Base-by-base conservation (phyloP, 495 filamentous ascomycete genomes). In the Podospora appendiculata region DNA sequence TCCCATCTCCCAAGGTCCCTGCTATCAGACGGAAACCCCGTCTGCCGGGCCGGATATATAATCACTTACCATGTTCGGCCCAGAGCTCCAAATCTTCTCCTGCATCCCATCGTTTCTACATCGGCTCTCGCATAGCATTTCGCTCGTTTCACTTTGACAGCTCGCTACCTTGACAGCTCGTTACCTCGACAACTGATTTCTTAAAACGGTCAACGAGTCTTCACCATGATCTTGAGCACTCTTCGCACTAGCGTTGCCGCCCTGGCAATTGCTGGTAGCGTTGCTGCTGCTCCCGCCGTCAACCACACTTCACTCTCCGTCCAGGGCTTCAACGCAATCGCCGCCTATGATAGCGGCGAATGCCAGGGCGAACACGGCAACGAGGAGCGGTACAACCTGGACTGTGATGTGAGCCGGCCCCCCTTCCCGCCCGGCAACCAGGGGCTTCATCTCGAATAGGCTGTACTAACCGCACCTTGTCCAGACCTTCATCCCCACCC, bases 321-420 rank as follows among this genome's bases (percentile, higher is more conserved):
- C 25, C 25, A 25, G 25, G 25, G 25, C 25, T 25, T 25, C 25
- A 25, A 25, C 25, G 25, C 25, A 25, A 41, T 56, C 35, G 14
- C 17, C 9, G 39, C 52, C 45, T 61, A 40, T 34, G 53, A 50
- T 40, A 47, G 19, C 18, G 51, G 44, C 47, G 48, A 52, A 38
- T 61, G 59, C 47, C 48, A 40, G 14, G 47, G 8, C 25, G 25
- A 5, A 2, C 25, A 51, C 32, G 47, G 55, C 17, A 55, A 53
- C 48, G 45, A 56, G 44, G 48, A 55, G 44, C 45, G 58, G 17
- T n/a, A 34, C 39, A 48, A 47, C 25, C 45, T 60, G n/a, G 43
- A 54, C 40, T 51, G 58, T 32, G 58, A 60, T 51, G 54, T 59
- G 45, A 32, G 57, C 47, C 12, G n/a, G n/a, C 12, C 12, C n/a